Evolutionary conservation across 345 rosid species (phyloP).

Genomic region (Crucihimalaya himalaica): DNA sequence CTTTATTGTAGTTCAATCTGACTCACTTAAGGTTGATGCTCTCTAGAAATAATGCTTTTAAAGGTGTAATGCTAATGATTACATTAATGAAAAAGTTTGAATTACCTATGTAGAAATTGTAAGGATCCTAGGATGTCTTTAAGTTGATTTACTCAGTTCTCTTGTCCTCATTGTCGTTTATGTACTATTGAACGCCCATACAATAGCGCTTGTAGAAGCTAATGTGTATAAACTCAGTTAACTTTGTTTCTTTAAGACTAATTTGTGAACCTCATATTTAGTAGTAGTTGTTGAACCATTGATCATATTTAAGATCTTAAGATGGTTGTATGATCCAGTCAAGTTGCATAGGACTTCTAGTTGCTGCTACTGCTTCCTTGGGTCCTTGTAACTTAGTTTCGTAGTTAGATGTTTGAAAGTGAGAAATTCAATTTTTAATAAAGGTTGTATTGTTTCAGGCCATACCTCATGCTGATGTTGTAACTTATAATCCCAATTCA

Average conservation of each 20-base stretch:
- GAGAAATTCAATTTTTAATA: neutral
- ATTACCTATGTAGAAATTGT: neutral
- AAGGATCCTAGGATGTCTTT: neutral
- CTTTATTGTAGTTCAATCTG: neutral
- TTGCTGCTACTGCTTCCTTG: neutral
- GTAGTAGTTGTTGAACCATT: constrained; percentile 1
- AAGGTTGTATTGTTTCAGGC: constrained; percentile 53
- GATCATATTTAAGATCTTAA: neutral
- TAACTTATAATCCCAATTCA: no score
- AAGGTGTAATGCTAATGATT: neutral
- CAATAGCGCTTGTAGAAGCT: neutral
- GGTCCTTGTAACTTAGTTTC: neutral
- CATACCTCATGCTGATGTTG: constrained; percentile 95
- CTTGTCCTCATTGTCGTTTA: neutral
- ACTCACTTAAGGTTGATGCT: neutral
- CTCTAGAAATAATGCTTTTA: neutral
- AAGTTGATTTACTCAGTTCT: neutral
- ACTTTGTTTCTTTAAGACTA: neutral
- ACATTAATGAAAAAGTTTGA: neutral
- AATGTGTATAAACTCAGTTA: neutral
- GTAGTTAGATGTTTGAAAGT: neutral
- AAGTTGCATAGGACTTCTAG: neutral
- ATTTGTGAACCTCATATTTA: neutral
- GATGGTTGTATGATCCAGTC: constrained; percentile 8
- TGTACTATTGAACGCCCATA: neutral